These are phyloP conservation scores for Taiozyma sp. DNA, from an alignment of 1,139 yeast species.

Conservation along the genomic window DNA sequence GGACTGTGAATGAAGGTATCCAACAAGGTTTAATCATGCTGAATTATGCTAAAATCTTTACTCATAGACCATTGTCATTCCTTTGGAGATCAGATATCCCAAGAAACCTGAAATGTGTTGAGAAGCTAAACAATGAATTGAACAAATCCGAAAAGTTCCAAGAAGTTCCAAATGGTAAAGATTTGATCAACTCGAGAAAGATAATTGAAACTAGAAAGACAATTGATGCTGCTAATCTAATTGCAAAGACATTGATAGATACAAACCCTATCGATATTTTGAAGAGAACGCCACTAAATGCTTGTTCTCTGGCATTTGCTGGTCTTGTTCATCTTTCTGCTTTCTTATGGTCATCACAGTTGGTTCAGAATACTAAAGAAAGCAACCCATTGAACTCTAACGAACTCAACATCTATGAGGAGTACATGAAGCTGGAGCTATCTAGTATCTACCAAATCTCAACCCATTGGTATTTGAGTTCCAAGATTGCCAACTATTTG, in stretches of 20 bases:
- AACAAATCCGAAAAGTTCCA: conserved; percentile 20
- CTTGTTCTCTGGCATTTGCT: conserved; percentile 46
- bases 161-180: conserved; percentile 23
- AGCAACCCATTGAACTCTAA: conserved; percentile 8
- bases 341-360: conserved; percentile 36
- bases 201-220: conserved; percentile 45
- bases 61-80: conserved; percentile 45
- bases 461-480: conserved; percentile 43
- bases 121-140: conserved; percentile 19
- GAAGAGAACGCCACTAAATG: conserved; percentile 42
- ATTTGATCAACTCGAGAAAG: conserved; percentile 34
- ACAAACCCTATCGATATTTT: conserved; percentile 37
- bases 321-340: conserved; percentile 45
- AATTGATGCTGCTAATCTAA: conserved; percentile 44
- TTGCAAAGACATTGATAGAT: conserved; percentile 39
- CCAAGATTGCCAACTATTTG: conserved; percentile 39
- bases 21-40: conserved; percentile 41
- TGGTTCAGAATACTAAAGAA: conserved; percentile 9
- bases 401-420: conserved; percentile 40
- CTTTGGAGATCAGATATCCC: conserved; percentile 44
- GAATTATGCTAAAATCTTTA: conserved; percentile 44
- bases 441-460: conserved; percentile 43
- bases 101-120: conserved; percentile 36
- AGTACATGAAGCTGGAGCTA: conserved; percentile 41
- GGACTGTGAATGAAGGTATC: conserved; percentile 43